Evolutionary conservation across 225 moss, liverwort and hornwort species (phyloP).

Genomic region (Takakia lepidozioides): DNA sequence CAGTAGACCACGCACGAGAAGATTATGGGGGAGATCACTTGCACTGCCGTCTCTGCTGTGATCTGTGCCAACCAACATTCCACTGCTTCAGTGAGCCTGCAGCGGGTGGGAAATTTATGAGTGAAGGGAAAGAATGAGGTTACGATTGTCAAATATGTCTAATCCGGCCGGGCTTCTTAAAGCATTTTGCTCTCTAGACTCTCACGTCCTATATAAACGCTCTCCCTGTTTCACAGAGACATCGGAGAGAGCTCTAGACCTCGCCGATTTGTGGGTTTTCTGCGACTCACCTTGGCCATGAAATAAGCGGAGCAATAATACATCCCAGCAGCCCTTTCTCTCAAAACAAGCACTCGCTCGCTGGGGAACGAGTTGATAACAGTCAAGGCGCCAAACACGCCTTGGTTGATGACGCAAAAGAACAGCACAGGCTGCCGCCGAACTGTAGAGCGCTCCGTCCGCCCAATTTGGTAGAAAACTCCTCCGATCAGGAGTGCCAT

Average conservation of each 20-base stretch:
- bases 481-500: constrained; percentile 75
- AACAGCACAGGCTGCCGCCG: constrained; percentile 85
- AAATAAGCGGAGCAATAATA: constrained; percentile 88
- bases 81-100: too few species aligned
- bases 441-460: constrained; percentile 47
- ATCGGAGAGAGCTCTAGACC: too few species aligned
- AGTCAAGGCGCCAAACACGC: constrained; percentile 77
- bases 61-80: constrained; percentile 38
- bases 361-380: constrained; percentile 90
- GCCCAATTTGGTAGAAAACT: constrained; percentile 80
- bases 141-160: too few species aligned
- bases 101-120: too few species aligned
- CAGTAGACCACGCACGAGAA: constrained; percentile 84
- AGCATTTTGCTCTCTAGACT: too few species aligned
- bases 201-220: too few species aligned
- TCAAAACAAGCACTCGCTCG: constrained; percentile 63
- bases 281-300: constrained; percentile 73
- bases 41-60: constrained; percentile 66
- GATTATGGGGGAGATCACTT: constrained; percentile 64
- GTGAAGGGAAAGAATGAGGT: too few species aligned
- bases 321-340: constrained; percentile 91
- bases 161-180: too few species aligned
- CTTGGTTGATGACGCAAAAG: constrained; percentile 91
- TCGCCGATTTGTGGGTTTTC: too few species aligned
- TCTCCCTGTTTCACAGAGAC: too few species aligned